Conservation (phyloP, 768 basidiomycete genomes). For the Auricularia sp. region DNA sequence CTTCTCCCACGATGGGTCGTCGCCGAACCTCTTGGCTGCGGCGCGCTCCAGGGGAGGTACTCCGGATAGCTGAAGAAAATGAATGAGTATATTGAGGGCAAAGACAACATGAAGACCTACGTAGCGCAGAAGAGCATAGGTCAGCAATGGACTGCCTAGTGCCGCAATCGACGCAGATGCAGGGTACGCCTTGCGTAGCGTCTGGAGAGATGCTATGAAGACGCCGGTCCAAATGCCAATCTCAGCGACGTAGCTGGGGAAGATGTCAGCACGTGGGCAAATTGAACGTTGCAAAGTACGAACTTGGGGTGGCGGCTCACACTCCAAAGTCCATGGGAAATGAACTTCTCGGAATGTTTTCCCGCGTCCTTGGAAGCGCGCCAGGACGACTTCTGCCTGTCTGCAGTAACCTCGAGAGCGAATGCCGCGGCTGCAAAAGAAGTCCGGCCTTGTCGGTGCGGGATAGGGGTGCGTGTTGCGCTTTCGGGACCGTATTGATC, state of each 20-base stretch:
- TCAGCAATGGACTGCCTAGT: slow-evolving; percentile 50
- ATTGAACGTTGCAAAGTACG: slow-evolving; percentile 9
- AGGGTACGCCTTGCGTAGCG: slow-evolving; percentile 29
- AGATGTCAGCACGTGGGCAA: not conserved
- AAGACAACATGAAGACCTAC: slow-evolving; percentile 22
- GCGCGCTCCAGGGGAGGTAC: slow-evolving; percentile 59
- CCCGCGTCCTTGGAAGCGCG: slow-evolving; percentile 46
- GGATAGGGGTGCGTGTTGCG: slow-evolving; percentile 41
- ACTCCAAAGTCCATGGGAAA: slow-evolving; percentile 58
- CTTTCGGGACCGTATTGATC: slow-evolving; percentile 42
- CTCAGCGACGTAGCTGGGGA: slow-evolving; percentile 59
- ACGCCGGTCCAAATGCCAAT: slow-evolving; percentile 62
- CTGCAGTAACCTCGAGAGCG: slow-evolving; percentile 52
- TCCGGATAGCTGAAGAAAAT: slow-evolving; percentile 41
- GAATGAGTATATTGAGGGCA: not conserved
- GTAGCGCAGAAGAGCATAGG: slow-evolving; percentile 49
- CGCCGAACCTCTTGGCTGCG: slow-evolving; percentile 45
- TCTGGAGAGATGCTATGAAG: slow-evolving; percentile 39
- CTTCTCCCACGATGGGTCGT: slow-evolving; percentile 44
- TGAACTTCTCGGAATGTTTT: slow-evolving; percentile 62
- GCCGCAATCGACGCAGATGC: slow-evolving; percentile 34
- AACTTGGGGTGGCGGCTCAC: slow-evolving; percentile 68
- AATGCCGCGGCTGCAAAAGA: slow-evolving; percentile 48
- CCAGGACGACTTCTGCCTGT: slow-evolving; percentile 59
- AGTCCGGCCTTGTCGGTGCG: slow-evolving; percentile 44